Conservation (phyloP, 495 filamentous ascomycete genomes). For the Aspergillus nanangensis region DNA sequence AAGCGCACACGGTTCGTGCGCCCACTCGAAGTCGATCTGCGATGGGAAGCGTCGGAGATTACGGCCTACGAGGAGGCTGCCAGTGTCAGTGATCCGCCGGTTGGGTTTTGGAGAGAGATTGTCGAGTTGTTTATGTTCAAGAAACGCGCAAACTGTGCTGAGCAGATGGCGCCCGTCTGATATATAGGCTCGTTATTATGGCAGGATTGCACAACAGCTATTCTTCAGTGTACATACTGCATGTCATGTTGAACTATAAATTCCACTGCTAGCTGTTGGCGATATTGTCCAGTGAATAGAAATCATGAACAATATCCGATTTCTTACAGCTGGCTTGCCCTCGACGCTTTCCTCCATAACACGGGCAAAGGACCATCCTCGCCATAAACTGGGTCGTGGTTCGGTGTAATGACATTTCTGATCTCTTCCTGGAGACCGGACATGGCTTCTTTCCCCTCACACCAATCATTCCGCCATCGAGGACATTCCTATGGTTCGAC, state of each 20-base stretch:
- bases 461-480: conserved; percentile 6
- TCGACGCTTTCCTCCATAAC: conserved; percentile 1
- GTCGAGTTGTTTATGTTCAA: not conserved
- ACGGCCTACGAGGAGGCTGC: not conserved
- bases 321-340: not conserved
- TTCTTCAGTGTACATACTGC: no score
- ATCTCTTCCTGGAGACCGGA: conserved; percentile 2
- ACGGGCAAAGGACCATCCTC: conserved; percentile 1
- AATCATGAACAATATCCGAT: no score
- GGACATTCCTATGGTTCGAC: not conserved
- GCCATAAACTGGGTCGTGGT: conserved; percentile 6
- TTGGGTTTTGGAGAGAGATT: conserved; percentile 2
- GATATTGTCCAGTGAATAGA: no score
- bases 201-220: no score
- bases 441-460: conserved; percentile 7
- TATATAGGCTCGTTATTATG: no score
- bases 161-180: no score
- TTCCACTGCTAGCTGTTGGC: no score
- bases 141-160: no score
- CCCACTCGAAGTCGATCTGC: conserved; percentile 47
- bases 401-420: not conserved
- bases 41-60: conserved; percentile 36
- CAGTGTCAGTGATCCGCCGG: not conserved
- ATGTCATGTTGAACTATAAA: no score
- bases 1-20: conserved; percentile 46